phyloP scores from a whole-genome alignment of 192 early-diverging fungal genomes.

The Gigaspora rosea region DNA sequence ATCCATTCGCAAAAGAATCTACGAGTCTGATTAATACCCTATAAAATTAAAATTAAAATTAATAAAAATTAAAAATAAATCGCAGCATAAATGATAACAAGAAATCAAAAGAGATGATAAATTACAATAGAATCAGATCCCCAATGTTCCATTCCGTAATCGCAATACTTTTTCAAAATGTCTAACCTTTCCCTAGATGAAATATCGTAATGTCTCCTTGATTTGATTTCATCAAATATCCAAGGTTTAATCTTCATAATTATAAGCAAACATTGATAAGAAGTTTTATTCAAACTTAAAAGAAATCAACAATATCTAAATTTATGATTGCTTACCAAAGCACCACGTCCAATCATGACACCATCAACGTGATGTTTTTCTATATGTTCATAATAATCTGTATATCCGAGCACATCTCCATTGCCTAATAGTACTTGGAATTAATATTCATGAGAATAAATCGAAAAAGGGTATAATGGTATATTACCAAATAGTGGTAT shows the following conservation, averaged over 20 bases:
- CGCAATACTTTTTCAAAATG: constrained; percentile 77
- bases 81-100: neutral
- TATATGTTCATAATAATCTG: constrained; percentile 78
- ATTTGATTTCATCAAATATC: constrained; percentile 94
- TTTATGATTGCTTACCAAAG: constrained; percentile 10
- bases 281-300: neutral
- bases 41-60: neutral
- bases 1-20: constrained; percentile 82
- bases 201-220: constrained; percentile 88
- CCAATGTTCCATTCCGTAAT: constrained; percentile 95
- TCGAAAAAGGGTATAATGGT: constrained; percentile 44
- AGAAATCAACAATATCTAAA: neutral
- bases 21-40: constrained; percentile 83
- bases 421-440: constrained; percentile 51
- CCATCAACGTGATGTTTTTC: constrained; percentile 72
- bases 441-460: constrained; percentile 24
- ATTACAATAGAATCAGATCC: constrained; percentile 73
- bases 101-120: neutral
- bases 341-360: constrained; percentile 88
- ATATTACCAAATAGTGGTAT: constrained; percentile 60
- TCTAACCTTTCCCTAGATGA: constrained; percentile 87
- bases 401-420: constrained; percentile 81
- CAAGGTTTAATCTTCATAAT: constrained; percentile 80
- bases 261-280: neutral
- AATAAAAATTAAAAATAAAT: neutral